Conservation (phyloP, 306 rosid genomes). For the Cajanus cajan region DNA sequence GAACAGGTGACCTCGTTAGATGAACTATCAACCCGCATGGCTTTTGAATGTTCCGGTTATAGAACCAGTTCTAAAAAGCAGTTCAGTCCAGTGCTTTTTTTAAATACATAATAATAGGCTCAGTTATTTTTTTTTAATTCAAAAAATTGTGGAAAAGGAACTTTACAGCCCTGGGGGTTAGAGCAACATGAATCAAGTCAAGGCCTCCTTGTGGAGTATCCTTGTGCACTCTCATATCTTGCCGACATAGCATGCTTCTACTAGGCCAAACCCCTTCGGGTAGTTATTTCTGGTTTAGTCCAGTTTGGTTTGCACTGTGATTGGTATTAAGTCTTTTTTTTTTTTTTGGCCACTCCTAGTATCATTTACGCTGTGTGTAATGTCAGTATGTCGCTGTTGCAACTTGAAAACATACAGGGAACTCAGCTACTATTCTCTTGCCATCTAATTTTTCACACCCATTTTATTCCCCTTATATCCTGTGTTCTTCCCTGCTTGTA, state of each 20-base stretch:
- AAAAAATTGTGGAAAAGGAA: too few relatives aligned
- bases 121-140: too few relatives aligned
- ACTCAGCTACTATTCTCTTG: conserved; percentile 6
- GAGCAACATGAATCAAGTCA: too few relatives aligned
- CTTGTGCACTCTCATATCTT: too few relatives aligned
- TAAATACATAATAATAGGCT: neutral
- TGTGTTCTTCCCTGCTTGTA: too few relatives aligned
- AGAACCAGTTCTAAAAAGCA: neutral
- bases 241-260: too few relatives aligned
- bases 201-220: too few relatives aligned
- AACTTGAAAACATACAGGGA: neutral
- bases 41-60: neutral
- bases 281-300: neutral
- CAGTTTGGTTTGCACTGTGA: neutral
- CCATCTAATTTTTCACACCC: neutral
- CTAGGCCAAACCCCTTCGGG: too few relatives aligned
- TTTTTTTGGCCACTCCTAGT: neutral
- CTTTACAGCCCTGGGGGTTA: too few relatives aligned
- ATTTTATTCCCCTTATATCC: neutral
- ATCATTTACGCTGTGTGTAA: neutral
- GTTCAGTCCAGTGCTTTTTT: neutral
- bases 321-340: neutral
- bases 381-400: neutral
- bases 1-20: too few relatives aligned
- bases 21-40: too few relatives aligned